Conservation (phyloP, 169 alveolate genomes). For the Cytauxzoon felis region DNA sequence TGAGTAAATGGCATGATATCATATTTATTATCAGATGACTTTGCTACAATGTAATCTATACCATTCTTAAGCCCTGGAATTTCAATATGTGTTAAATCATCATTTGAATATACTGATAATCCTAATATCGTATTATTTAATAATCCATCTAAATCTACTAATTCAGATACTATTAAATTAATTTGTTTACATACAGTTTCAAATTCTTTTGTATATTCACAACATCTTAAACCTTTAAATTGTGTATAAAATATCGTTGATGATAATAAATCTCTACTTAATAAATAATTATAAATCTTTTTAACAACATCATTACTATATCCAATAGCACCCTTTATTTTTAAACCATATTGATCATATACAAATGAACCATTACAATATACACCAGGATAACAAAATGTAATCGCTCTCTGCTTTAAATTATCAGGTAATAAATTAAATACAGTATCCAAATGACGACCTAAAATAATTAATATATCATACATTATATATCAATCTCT, state of each 20-base stretch:
- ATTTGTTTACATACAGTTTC: too few species aligned
- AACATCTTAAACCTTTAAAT: neutral
- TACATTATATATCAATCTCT: too few species aligned
- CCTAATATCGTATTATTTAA: too few species aligned
- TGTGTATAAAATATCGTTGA: neutral
- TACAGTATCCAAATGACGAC: too few species aligned
- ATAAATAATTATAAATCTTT: neutral
- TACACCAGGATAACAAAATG: conserved; percentile 60
- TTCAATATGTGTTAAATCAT: too few species aligned
- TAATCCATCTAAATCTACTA: too few species aligned
- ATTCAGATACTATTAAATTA: neutral
- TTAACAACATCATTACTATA: neutral
- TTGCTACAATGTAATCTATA: conserved; percentile 2
- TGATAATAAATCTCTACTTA: neutral
- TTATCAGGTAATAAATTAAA: too few species aligned
- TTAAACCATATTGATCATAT: conserved; percentile 28
- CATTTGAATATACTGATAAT: too few species aligned
- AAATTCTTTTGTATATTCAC: conserved; percentile 1
- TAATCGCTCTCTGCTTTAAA: conserved; percentile 35
- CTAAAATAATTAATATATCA: too few species aligned
- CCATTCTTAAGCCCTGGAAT: neutral
- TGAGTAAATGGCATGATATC: too few species aligned
- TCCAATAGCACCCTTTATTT: conserved; percentile 7
- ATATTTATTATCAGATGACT: too few species aligned
- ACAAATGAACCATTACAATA: conserved; percentile 60